Base-by-base conservation (phyloP, 140 eudicot species). In the Bidens hawaiensis region DNA sequence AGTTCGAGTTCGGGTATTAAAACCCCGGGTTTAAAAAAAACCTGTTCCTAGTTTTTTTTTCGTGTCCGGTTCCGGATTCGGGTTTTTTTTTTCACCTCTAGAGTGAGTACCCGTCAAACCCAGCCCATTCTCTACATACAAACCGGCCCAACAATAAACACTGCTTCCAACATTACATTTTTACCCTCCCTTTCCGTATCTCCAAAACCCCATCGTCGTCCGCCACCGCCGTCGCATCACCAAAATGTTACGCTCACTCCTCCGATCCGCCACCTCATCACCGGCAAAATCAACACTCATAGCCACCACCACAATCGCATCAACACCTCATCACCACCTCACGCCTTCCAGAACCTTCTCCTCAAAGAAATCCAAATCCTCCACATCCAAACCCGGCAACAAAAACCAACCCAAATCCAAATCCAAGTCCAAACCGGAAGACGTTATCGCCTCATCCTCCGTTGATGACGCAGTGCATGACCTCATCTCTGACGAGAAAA, bases 211-310 rank as follows among this genome's bases (percentile, higher is more conserved):
- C 31, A 19, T 13, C 70, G 27, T 27, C 41, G 36, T 52, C 69
- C 58, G 14, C 49, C 56, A 16, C 71, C 75, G 46, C 23, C 60
- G 49, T 33, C 57, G 42, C 34, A 27, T 2, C 0, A 4, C 14
- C 17, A 30, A 77, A 73, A 88, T 89, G 88, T 26, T 73, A 47
- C 85, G 95, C n/a, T 70, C 84, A 19, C 82, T 89, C 22, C 77
- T 82, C 86, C 89, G 90, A 48, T 13, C 85, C 48, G 42, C 68
- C 27, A 4, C 82, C 46, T 0, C 79, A 34, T 16, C 74, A 19
- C 83, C 65, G 64, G 64, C 51, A 54, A 72, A 63, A 63, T 53
- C 77, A 55, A 3, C 64, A 13, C 46, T 65, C 64, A 42, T 55
- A 45, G 13, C 64, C 54, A 19, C 33, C 76, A 14, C 62, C 70